These are phyloP conservation scores for Tolypocladium guangdongense DNA, from an alignment of 2,329 filamentous ascomycete genomes.

Conservation along the genomic window DNA sequence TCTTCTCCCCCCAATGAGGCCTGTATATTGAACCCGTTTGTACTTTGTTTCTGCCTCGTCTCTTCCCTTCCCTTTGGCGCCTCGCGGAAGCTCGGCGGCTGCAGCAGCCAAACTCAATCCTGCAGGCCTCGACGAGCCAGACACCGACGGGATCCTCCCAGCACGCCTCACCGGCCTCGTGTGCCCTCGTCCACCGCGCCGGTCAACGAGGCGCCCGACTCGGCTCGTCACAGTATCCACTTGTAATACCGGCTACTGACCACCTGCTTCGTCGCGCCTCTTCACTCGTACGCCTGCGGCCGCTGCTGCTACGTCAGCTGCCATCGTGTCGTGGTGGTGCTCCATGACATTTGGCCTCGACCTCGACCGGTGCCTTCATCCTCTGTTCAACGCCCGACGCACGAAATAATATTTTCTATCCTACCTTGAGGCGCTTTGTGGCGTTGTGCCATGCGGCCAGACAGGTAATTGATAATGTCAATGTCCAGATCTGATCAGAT, in stretches of 20 bases:
- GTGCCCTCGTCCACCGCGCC: neutral
- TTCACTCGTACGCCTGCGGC: neutral
- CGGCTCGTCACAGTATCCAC: conserved; percentile 13
- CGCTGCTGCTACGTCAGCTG: neutral
- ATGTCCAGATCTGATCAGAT: conserved; percentile 77
- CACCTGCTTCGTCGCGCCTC: conserved; percentile 4
- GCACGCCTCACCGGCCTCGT: neutral
- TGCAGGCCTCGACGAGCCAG: neutral
- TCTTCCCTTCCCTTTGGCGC: conserved; percentile 4
- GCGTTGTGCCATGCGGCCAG: conserved; percentile 33
- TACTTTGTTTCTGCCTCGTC: conserved; percentile 18
- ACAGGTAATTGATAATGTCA: conserved; percentile 85
- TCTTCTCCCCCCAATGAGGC: conserved; percentile 18
- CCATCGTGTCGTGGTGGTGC: neutral
- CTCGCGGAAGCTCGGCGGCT: neutral
- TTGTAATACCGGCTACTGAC: conserved; percentile 24
- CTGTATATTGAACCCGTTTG: conserved; percentile 23
- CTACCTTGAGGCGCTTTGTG: conserved; percentile 1
- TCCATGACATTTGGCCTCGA: neutral
- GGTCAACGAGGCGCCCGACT: conserved; percentile 3
- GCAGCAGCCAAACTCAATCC: neutral
- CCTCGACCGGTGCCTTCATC: neutral
- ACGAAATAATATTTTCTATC: neutral
- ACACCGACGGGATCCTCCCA: neutral
- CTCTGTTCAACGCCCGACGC: neutral